phyloP scores from a whole-genome alignment of 306 rosid genomes.

The Gynostemma pentaphyllum region DNA sequence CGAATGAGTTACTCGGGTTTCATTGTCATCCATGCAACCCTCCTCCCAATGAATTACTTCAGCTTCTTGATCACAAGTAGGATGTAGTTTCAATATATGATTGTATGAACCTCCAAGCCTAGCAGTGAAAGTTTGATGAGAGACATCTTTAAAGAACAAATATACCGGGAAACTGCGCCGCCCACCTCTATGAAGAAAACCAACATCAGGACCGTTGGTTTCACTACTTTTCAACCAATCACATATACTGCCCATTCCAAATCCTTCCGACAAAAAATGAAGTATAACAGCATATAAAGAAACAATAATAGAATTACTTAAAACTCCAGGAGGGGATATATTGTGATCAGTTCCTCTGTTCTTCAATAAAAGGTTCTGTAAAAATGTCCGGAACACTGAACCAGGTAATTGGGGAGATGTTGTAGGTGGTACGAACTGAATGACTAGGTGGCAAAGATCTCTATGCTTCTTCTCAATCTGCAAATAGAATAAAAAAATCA shows the following conservation, averaged over 20 bases:
- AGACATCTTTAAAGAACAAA: constrained; percentile 54
- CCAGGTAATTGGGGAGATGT: constrained; percentile 84
- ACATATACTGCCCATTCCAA: constrained; percentile 57
- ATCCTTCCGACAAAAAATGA: constrained; percentile 92
- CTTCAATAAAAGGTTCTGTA: constrained; percentile 68
- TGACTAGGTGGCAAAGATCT: constrained; percentile 83
- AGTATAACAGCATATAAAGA: constrained; percentile 82
- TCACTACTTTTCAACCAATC: constrained; percentile 71
- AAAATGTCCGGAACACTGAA: constrained; percentile 71
- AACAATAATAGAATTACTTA: constrained; percentile 80
- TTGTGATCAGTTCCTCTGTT: constrained; percentile 80
- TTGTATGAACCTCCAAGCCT: constrained; percentile 92
- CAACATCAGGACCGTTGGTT: constrained; percentile 43
- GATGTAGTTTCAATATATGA: constrained; percentile 61
- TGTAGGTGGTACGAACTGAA: constrained; percentile 84
- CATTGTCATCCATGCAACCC: constrained; percentile 87
- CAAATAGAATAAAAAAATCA: constrained; percentile 12
- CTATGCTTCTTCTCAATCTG: constrained; percentile 98
- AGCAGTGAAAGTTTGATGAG: constrained; percentile 55
- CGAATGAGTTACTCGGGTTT: constrained; percentile 70
- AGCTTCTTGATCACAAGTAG: constrained; percentile 40
- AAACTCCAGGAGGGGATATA: constrained; percentile 75
- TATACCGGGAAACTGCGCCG: constrained; percentile 66
- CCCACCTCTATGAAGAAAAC: constrained; percentile 97
- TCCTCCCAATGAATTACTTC: constrained; percentile 84